phyloP scores from a whole-genome alignment of 2,329 filamentous ascomycete species.

The Fusarium globosum region DNA sequence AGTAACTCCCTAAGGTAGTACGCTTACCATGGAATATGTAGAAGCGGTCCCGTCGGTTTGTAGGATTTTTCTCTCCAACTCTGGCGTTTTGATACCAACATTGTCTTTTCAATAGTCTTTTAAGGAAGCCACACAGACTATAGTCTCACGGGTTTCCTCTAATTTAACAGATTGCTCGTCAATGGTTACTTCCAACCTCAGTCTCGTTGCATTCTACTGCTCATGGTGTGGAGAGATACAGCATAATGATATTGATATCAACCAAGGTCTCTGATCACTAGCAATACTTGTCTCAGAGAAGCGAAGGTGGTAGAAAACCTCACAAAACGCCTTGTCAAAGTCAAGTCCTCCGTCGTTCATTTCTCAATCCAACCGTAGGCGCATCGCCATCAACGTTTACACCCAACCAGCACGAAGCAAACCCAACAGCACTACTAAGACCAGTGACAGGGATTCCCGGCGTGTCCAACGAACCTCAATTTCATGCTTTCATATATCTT shows the following conservation, averaged over 20 bases:
- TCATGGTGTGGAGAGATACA: constrained; percentile 11
- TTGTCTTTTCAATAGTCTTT: not conserved
- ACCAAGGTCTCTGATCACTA: constrained; percentile 53
- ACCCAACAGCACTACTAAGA: constrained; percentile 15
- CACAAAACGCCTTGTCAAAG: constrained; percentile 45
- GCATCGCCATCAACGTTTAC: constrained; percentile 19
- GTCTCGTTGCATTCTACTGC: not conserved
- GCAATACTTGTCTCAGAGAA: constrained; percentile 50
- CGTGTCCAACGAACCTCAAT: constrained; percentile 1
- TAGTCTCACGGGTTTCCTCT: not conserved
- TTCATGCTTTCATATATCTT: not conserved
- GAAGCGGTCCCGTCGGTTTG: not conserved
- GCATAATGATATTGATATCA: constrained; percentile 35
- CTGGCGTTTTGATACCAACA: constrained; percentile 30
- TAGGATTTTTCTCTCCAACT: not conserved
- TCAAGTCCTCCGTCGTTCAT: constrained; percentile 34
- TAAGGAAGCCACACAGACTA: not conserved
- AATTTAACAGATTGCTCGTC: not conserved
- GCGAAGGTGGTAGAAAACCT: constrained; percentile 48
- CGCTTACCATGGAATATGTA: not conserved
- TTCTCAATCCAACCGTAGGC: constrained; percentile 28
- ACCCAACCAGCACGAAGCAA: constrained; percentile 18
- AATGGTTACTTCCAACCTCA: not conserved
- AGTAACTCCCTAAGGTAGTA: not conserved
- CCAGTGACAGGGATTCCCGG: not conserved